Evolutionary conservation across 202 grass and related monocot species (phyloP), one percentile per base, ranked within the genome.

Genomic region (Zoysia matrella): DNA sequence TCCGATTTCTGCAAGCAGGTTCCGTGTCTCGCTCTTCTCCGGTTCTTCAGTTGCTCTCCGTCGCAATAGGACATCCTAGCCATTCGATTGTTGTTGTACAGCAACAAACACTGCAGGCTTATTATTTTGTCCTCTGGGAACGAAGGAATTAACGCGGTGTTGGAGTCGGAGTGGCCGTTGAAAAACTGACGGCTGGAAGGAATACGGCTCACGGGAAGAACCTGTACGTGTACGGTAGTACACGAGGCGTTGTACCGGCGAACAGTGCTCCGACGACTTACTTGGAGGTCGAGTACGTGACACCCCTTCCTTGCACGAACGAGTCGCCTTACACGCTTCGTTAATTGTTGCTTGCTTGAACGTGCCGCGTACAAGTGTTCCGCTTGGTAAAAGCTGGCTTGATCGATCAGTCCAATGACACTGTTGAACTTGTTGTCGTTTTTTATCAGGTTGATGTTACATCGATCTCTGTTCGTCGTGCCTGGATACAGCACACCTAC

Each of bases 121-220:
- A 30, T 30, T 30, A 30, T 30, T 30, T 30, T 30, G 22, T 30
- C 22, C 22, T 30, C 22, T 30, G 22, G 22, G 22, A 30, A 30
- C 22, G 22, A 30, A 30, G 22, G 22, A 30, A 30, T 30, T 30
- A 30, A 30, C 22, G 22, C 22, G 22, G 22, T 30, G 22, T 30
- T 30, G 22, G 22, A 30, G 22, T 30, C 22, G 22, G 22, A 30
- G 22, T 30, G 22, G 22, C 22, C 22, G 22, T 30, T 30, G 22
- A 30, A 30, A 30, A 30, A 30, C 22, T 30, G 22, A 30, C 22
- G 22, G 22, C 22, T 30, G 22, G 22, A 30, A 30, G 22, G 22
- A 30, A 30, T 30, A 88, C 82, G 81, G 88, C 83, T 89, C 83
- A 73, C 13, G 30, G 53, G 40, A 81, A 81, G 78, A 53, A 69